Base-by-base conservation (phyloP, 2,329 filamentous ascomycete species). In the Fusarium sp. region DNA sequence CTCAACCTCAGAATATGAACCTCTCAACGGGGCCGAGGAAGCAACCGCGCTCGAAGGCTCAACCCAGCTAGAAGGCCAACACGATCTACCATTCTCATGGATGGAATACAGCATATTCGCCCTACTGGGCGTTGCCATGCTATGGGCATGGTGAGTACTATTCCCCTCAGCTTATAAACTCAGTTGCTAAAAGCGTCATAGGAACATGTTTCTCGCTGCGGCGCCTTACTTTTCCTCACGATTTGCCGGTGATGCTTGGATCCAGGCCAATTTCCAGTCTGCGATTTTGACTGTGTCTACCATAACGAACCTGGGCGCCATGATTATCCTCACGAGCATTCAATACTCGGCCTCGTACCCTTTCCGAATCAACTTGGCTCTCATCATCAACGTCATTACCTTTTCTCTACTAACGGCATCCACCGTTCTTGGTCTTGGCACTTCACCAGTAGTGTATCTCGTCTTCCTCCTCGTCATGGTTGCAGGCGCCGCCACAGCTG, bases 151-250 rank as follows among this genome's bases (percentile, higher is more conserved):
- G 96, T 97, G 89, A 77, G 90, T 39, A 31, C 20, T 33, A 33
- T 24, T 31, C 20, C 24, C 22, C 37, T 6, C 18, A 57, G 37
- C 29, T n/a, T 7, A 29, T 61, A 62, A 60, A 33, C 39, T 16
- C 27, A 20, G 54, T 64, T 60, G 57, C 65, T 73, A 52, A 73
- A 73, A 31, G 60, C 20, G 16, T 60, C 14, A 57, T 65, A 96
- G 95, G 95, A 98, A 98, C 86, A 98, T 98, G 96, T 98, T 98
- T 83, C 90, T 98, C 77, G 96, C 97, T 54, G 95, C 96, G 10
- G 94, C 95, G 2, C 95, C 96, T 6, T 98, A 98, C 86, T 98
- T 98, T 84, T 92, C 95, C 79, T 88, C 87, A 59, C 94, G 96
- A 76, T 97, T 98, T 83, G 85, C 88, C 54, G 87, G 88, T 69